Evolutionary conservation across 371 early-diverging fungal genomes (phyloP), one percentile per base, ranked within the genome.

Genomic region (Rhizopus delemar): DNA sequence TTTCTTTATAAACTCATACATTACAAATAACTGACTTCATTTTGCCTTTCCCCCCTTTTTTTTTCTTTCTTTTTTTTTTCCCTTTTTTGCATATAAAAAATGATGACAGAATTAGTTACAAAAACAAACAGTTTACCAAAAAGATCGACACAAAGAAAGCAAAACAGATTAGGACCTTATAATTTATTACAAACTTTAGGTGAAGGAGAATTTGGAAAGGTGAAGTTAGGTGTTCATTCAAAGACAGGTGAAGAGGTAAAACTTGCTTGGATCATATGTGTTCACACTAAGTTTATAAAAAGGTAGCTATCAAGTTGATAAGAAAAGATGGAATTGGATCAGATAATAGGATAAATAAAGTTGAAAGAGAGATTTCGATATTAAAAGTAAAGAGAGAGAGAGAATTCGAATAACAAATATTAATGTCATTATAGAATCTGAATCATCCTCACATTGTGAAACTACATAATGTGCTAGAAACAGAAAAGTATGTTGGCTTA

Each of bases 141-240:
- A 28, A 46, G 58, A 50, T 50, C 64, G 12, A 32, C 39, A 16
- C 59, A 63, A 31, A 63, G 54, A 59, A 63, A 63, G 35, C 64
- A 59, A 49, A 63, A 53, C 43, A 58, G 43, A 54, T 33, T 63
- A 16, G 64, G 64, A n/a, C 53, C 58, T 11, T 63, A 63, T 41
- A 63, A 58, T 16, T 41, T 63, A 36, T 36, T 63, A 43, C 64
- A 63, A 22, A 63, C 64, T 13, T n/a, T 63, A 8, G 64, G 64
- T 16, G 96, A 93, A 72, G 99, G 99, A 36, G 97, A 97, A 75
- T 98, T 97, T 72, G 96, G 96, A 48, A 95, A 97, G 77, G 99
- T 99, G 63, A 97, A 98, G 70, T 85, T 97, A 15, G 99, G 94
- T 3, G 80, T 93, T 57, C 93, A 97, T 73, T 87, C 85, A 46